These are phyloP conservation scores for Vitis hybrid DNA, from an alignment of 177 flowering plant genomes.

Conservation along the genomic window DNA sequence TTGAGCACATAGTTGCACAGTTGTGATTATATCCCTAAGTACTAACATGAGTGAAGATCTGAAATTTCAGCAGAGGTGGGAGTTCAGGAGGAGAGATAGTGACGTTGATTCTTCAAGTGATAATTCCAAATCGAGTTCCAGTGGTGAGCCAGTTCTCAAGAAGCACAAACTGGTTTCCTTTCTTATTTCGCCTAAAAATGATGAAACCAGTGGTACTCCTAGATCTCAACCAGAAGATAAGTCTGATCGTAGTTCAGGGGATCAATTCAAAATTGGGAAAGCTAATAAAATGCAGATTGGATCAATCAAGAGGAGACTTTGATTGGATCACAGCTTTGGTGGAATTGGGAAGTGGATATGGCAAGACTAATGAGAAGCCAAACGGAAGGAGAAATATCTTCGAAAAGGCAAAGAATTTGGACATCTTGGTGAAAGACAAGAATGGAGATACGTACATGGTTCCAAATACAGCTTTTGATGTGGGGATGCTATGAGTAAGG, in stretches of 20 bases:
- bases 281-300: conserved; percentile 8
- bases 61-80: conserved; percentile 42
- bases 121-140: conserved; percentile 27
- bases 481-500: too few relatives aligned
- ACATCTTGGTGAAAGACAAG: too few relatives aligned
- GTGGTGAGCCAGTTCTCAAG: conserved; percentile 25
- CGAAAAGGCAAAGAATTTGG: too few relatives aligned
- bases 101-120: conserved; percentile 37
- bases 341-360: too few relatives aligned
- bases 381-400: too few relatives aligned
- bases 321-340: too few relatives aligned
- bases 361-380: too few relatives aligned
- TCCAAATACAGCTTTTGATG: too few relatives aligned
- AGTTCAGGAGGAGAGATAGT: conserved; percentile 36
- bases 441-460: too few relatives aligned
- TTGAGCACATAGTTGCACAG: background rate
- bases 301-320: conserved; percentile 7
- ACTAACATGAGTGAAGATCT: conserved; percentile 20
- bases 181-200: conserved; percentile 18
- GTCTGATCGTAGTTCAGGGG: background rate
- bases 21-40: conserved; percentile 6
- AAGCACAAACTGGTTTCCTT: conserved; percentile 27
- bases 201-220: conserved; percentile 15
- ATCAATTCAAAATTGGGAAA: conserved; percentile 5
- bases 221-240: conserved; percentile 9